phyloP scores from a whole-genome alignment of 2,329 filamentous ascomycete genomes.

The Trichoderma breve region DNA sequence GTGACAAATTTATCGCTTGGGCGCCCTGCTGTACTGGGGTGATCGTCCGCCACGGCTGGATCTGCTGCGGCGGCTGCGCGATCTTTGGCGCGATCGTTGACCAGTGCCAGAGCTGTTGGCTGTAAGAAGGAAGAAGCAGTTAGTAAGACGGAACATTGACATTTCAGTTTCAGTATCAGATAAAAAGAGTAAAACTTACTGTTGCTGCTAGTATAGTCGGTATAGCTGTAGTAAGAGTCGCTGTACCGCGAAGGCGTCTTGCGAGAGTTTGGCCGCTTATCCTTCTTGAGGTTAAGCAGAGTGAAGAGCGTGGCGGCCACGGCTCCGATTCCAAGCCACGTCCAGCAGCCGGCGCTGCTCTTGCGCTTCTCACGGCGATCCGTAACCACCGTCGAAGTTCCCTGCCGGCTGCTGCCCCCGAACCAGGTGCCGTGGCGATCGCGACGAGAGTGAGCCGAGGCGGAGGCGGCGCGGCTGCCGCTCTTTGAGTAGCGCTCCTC shows the following conservation, averaged over 20 bases:
- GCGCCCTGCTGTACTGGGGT: slow-evolving; percentile 34
- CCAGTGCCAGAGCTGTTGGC: slow-evolving; percentile 48
- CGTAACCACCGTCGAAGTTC: slow-evolving; percentile 39
- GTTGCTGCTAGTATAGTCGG: slow-evolving; percentile 38
- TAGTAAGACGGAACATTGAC: slow-evolving; percentile 21
- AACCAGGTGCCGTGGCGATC: slow-evolving; percentile 59
- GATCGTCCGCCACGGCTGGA: slow-evolving; percentile 34
- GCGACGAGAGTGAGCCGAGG: slow-evolving; percentile 46
- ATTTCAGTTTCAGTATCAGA: neutral
- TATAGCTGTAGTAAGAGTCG: slow-evolving; percentile 56
- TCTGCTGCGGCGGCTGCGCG: slow-evolving; percentile 34
- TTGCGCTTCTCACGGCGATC: slow-evolving; percentile 50
- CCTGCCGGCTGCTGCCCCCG: slow-evolving; percentile 49
- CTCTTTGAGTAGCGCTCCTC: slow-evolving; percentile 59
- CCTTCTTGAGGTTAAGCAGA: slow-evolving; percentile 54
- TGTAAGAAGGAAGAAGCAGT: slow-evolving; percentile 16
- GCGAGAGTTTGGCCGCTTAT: slow-evolving; percentile 44
- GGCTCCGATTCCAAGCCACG: slow-evolving; percentile 54
- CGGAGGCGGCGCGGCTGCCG: slow-evolving; percentile 41
- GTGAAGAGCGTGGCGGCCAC: slow-evolving; percentile 51
- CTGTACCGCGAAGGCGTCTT: slow-evolving; percentile 47
- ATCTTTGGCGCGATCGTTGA: slow-evolving; percentile 41
- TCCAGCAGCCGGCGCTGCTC: slow-evolving; percentile 47
- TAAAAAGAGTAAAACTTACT: slow-evolving; percentile 32
- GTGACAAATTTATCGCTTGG: slow-evolving; percentile 23